These are phyloP conservation scores for Salvia hispanica DNA, from an alignment of 257 asterid genomes.

Conservation along the genomic window DNA sequence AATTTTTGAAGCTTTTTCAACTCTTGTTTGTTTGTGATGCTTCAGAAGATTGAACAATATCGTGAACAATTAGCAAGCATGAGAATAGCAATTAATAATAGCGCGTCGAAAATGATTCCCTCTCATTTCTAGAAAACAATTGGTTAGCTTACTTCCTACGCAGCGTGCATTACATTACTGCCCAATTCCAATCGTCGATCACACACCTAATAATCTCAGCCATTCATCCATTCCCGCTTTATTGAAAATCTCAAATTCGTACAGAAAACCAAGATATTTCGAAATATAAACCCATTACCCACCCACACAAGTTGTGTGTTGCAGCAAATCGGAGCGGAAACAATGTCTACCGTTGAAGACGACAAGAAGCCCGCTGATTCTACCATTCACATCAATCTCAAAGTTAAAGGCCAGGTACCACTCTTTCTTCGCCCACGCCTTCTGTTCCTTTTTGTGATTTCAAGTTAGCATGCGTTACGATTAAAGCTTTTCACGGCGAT, in stretches of 20 bases:
- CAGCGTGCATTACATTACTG: background rate
- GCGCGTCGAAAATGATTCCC: background rate
- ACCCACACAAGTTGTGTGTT: too few relatives aligned
- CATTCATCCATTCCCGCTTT: background rate
- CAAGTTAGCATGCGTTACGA: too few relatives aligned
- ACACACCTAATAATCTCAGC: background rate
- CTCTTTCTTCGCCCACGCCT: background rate
- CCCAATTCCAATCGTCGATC: background rate
- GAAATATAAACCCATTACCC: background rate
- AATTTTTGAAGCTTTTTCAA: too few relatives aligned
- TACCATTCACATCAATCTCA: constrained; percentile 48
- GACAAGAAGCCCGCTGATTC: constrained; percentile 54
- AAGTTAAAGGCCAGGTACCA: constrained; percentile 65
- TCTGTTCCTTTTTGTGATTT: too few relatives aligned
- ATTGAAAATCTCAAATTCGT: background rate
- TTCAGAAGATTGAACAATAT: too few relatives aligned
- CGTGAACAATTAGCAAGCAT: too few relatives aligned
- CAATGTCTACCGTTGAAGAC: constrained; percentile 44
- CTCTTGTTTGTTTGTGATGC: too few relatives aligned
- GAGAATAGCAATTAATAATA: too few relatives aligned
- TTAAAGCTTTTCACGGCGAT: too few relatives aligned
- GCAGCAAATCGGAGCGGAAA: background rate
- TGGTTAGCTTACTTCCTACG: constrained; percentile 19
- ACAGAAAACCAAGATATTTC: background rate
- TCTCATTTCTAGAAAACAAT: background rate